Conservation (phyloP, 2,329 filamentous ascomycete species). For the Coniochaeta sp. region DNA sequence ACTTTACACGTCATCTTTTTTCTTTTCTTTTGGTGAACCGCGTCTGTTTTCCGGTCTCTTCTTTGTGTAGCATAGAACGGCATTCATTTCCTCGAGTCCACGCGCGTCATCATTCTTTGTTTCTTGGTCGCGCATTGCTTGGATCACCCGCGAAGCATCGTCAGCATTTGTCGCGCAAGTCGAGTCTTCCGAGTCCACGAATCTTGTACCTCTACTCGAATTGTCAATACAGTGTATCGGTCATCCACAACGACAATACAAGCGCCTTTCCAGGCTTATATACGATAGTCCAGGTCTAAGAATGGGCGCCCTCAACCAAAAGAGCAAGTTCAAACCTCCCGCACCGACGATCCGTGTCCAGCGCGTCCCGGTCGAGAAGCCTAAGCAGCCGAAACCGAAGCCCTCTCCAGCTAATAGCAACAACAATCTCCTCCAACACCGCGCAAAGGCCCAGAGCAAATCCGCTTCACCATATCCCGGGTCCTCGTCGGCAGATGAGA, state of each 20-base stretch:
- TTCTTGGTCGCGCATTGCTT: neutral
- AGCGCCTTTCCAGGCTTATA: neutral
- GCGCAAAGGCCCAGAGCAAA: constrained; percentile 4
- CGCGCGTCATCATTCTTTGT: neutral
- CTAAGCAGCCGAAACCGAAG: neutral
- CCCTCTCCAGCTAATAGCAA: neutral
- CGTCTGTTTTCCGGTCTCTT: neutral
- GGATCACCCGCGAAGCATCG: neutral
- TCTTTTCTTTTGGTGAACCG: neutral
- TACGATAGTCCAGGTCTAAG: neutral
- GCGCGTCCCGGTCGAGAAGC: neutral
- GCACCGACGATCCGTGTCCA: neutral
- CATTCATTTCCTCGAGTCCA: neutral
- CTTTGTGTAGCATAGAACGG: neutral
- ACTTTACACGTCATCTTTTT: neutral
- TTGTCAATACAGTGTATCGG: neutral
- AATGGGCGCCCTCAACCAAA: neutral
- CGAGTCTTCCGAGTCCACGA: neutral
- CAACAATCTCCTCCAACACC: neutral
- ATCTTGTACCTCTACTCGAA: neutral
- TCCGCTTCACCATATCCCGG: constrained; percentile 24
- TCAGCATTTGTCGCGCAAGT: neutral
- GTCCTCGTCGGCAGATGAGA: constrained; percentile 21
- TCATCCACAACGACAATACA: too few relatives aligned
- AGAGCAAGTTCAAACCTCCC: neutral